Percentiles rank a stretch among this genome's conserved stretches.
phyloP scores from a whole-genome alignment of 352 stramenopile species.

The Pythium folliculosum region DNA sequence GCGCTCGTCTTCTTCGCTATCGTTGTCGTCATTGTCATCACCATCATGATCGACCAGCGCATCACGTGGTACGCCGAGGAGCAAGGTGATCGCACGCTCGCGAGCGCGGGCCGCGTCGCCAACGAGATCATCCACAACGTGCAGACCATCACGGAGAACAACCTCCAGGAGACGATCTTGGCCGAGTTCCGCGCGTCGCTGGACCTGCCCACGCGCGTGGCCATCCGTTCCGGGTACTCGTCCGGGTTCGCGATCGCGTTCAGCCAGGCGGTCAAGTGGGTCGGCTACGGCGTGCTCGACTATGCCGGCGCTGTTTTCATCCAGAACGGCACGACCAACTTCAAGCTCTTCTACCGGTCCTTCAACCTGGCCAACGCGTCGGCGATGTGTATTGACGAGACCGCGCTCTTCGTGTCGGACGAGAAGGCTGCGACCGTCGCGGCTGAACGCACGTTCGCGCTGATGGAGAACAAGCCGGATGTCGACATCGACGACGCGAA shows the following conservation, averaged over 20 bases:
- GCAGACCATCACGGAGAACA: constrained; percentile 27
- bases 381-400: constrained; percentile 31
- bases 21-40: constrained; percentile 35
- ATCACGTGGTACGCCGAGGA: constrained; percentile 27
- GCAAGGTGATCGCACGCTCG: constrained; percentile 25
- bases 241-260: constrained; percentile 60
- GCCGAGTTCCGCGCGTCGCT: constrained; percentile 31
- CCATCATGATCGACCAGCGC: constrained; percentile 31
- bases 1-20: constrained; percentile 35
- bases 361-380: constrained; percentile 29
- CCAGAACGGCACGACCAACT: constrained; percentile 41
- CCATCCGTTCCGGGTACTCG: constrained; percentile 46
- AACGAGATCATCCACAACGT: constrained; percentile 35
- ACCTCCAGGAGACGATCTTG: constrained; percentile 32
- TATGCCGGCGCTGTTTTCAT: constrained; percentile 49
- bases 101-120: constrained; percentile 23
- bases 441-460: constrained; percentile 22
- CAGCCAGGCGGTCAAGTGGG: constrained; percentile 54
- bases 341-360: constrained; percentile 54
- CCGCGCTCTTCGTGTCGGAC: constrained; percentile 25
- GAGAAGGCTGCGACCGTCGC: constrained; percentile 25
- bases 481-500: constrained; percentile 22
- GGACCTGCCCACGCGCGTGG: constrained; percentile 51
- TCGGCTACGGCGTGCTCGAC: constrained; percentile 36
- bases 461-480: constrained; percentile 26